Evolutionary conservation across 2,329 filamentous ascomycete species (phyloP), one percentile per base, ranked within the genome.

Genomic region (Kalaharituber pfeilii): DNA sequence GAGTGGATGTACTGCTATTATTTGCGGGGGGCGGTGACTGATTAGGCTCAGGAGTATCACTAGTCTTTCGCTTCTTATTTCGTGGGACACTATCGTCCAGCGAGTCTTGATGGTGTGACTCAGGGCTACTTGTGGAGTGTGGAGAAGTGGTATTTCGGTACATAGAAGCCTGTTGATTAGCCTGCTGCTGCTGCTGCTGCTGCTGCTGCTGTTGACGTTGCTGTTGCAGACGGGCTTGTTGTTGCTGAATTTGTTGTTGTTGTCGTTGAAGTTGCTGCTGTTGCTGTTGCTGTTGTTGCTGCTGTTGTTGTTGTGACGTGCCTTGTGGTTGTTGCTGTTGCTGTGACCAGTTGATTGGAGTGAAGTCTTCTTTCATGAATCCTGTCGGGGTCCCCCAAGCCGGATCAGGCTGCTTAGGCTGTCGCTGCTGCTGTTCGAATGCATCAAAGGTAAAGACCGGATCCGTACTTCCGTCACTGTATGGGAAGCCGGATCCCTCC

Each of bases 1-100:
- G 76, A 61, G 75, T 75, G 51, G 77, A 68, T 27, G 75, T 70
- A 47, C 78, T 73, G 11, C 81, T 78, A 50, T 79, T 77, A n/a
- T 78, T 75, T 2, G 78, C n/a, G 72, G 22, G 79, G 74, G 4
- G 75, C 73, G 13, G 69, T 69, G 42, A 69, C 68, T 64, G 64
- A 59, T 1, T 60, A 62, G 4, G 63, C 64, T 15, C 63, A 61
- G 54, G 65, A 63, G 49, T 70, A 68, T 61, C 59, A 15, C 58
- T 64, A 5, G 57, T 62, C 57, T 67, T 67, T 18, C 65, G 56
- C 55, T 67, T 68, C 49, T 59, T 60, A 25, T 51, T 55, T 6
- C 57, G 55, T 33, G 58, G 57, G 27, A 56, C 53, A 26, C 33
- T 57, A 18, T 60, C 59, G 22, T 55, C 58, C 33, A 53, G 53